Percentiles rank a stretch among this genome's conserved stretches.
Conservation (phyloP, 1,284 basidiomycete genomes). For the Ceratobasidium sp. region DNA sequence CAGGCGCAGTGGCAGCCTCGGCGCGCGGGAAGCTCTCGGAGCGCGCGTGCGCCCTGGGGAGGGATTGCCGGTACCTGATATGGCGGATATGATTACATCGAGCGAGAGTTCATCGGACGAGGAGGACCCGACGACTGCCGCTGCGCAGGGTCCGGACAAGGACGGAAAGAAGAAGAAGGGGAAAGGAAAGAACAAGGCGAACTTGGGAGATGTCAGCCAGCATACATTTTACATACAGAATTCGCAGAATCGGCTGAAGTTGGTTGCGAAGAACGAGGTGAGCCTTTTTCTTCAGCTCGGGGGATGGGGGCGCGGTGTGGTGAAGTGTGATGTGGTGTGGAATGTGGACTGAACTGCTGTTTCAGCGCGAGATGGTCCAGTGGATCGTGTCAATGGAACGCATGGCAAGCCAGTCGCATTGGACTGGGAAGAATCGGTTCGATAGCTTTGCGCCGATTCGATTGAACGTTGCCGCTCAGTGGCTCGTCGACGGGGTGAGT, state of each 20-base stretch:
- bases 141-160: slow-evolving; percentile 47
- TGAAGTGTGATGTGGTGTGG: not conserved
- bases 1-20: slow-evolving; percentile 1
- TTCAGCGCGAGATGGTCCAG: slow-evolving; percentile 93
- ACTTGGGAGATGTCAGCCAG: slow-evolving; percentile 56
- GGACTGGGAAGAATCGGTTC: slow-evolving; percentile 85
- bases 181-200: slow-evolving; percentile 69
- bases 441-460: slow-evolving; percentile 95
- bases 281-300: slow-evolving; percentile 43
- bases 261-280: slow-evolving; percentile 90
- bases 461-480: slow-evolving; percentile 93
- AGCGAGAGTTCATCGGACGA: slow-evolving; percentile 52
- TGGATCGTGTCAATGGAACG: slow-evolving; percentile 95
- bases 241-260: slow-evolving; percentile 87
- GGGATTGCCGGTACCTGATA: slow-evolving; percentile 19
- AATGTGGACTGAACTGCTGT: slow-evolving; percentile 15
- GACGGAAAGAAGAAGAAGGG: slow-evolving; percentile 60
- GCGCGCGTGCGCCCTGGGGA: slow-evolving; percentile 18
- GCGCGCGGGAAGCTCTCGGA: slow-evolving; percentile 19
- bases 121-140: slow-evolving; percentile 48
- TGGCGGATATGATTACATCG: slow-evolving; percentile 50
- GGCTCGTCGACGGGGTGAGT: slow-evolving; percentile 96
- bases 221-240: slow-evolving; percentile 97
- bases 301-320: too few relatives aligned
- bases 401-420: slow-evolving; percentile 80